These are phyloP conservation scores for Ganoderma lingzhi DNA, from an alignment of 1,284 basidiomycete genomes.

Conservation along the genomic window DNA sequence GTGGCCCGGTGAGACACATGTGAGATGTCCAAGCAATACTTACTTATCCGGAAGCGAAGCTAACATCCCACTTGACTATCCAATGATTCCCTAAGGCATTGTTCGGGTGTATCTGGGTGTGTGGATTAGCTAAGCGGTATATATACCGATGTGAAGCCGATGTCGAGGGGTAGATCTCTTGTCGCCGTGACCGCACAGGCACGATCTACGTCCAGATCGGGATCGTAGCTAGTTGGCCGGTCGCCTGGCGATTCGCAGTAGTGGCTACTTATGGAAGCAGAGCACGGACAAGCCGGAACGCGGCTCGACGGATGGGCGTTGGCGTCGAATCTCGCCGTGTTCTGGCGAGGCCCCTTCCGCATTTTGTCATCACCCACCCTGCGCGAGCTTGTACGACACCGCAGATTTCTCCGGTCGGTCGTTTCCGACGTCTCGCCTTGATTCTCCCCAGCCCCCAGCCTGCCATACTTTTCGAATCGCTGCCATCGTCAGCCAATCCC, in stretches of 20 bases:
- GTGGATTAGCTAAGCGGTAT: no score
- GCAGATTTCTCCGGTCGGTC: background rate
- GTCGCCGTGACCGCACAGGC: slow-evolving; percentile 3
- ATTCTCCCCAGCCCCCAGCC: background rate
- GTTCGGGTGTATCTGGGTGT: no score
- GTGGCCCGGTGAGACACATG: background rate
- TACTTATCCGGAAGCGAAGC: background rate
- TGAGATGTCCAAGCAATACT: background rate
- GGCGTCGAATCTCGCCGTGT: background rate
- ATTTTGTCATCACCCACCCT: background rate
- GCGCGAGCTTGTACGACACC: background rate
- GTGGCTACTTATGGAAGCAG: background rate
- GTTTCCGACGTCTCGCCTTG: background rate
- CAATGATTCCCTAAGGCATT: background rate
- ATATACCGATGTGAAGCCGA: background rate
- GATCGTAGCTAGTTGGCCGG: background rate
- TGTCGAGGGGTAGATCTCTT: background rate
- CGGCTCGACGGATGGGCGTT: background rate
- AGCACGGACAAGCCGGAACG: background rate
- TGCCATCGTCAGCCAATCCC: background rate
- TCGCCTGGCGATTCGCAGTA: background rate
- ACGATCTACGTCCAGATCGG: slow-evolving; percentile 5
- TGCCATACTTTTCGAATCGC: background rate
- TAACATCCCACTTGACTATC: background rate
- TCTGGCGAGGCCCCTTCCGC: background rate